Conservation (phyloP, 192 early-diverging fungal genomes). For the Entomortierella parvispora region DNA sequence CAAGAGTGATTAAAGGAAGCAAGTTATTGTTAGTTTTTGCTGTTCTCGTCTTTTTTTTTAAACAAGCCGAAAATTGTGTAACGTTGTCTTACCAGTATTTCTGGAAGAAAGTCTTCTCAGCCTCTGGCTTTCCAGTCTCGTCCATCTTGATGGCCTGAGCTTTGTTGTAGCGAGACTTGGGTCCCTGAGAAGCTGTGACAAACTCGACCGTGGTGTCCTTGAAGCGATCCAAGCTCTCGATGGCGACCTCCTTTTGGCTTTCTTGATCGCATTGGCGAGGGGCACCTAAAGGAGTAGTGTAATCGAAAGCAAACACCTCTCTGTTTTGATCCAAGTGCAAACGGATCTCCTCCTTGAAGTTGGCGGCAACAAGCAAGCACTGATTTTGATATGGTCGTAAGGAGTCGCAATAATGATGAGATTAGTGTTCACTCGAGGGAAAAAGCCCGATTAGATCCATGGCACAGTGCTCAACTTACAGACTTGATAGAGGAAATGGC, state of each 20-base stretch:
- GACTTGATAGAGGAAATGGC: slow-evolving; percentile 49
- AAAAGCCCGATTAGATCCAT: too few species aligned
- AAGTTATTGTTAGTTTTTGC: not conserved
- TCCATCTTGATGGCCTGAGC: slow-evolving; percentile 51
- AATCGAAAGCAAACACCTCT: slow-evolving; percentile 43
- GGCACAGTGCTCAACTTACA: too few species aligned
- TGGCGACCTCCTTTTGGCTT: slow-evolving; percentile 15
- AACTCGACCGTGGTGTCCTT: slow-evolving; percentile 27
- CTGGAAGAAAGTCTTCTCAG: slow-evolving; percentile 50
- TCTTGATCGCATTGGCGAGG: slow-evolving; percentile 11
- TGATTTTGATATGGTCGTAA: not conserved
- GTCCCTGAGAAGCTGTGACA: slow-evolving; percentile 1
- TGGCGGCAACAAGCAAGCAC: slow-evolving; percentile 41
- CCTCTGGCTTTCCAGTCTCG: slow-evolving; percentile 39
- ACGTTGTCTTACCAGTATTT: slow-evolving; percentile 37
- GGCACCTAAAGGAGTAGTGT: slow-evolving; percentile 16
- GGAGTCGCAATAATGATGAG: too few species aligned
- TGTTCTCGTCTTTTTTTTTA: not conserved
- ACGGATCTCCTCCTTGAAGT: slow-evolving; percentile 34
- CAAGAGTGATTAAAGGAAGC: not conserved
- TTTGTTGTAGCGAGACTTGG: slow-evolving; percentile 28
- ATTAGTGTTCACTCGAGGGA: too few species aligned
- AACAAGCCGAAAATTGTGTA: not conserved
- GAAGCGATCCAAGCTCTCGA: slow-evolving; percentile 35
- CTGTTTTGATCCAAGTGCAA: slow-evolving; percentile 39